Percentiles rank a stretch among this genome's conserved stretches.
phyloP scores from a whole-genome alignment of 2,329 filamentous ascomycete genomes.

The Didymella glomerata region DNA sequence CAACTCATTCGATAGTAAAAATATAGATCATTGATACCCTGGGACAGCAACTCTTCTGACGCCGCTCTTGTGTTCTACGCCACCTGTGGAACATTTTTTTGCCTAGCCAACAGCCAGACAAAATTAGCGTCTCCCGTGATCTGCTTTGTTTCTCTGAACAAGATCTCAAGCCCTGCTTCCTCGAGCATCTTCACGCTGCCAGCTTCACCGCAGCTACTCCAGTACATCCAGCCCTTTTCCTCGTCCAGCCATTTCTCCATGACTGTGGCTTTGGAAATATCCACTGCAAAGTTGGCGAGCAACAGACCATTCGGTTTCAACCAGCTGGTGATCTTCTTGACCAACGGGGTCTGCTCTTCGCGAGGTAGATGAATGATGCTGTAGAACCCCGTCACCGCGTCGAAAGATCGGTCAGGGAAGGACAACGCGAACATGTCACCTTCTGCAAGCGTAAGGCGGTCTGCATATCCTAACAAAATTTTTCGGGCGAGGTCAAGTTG shows the following conservation, averaged over 20 bases:
- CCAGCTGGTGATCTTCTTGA: conserved; percentile 59
- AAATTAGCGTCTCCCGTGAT: conserved; percentile 36
- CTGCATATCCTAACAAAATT: conserved; percentile 24
- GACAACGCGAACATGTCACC: conserved; percentile 56
- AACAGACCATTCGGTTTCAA: conserved; percentile 61
- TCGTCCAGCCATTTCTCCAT: conserved; percentile 47
- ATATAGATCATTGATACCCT: neutral
- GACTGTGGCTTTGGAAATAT: conserved; percentile 23
- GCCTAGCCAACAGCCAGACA: conserved; percentile 39
- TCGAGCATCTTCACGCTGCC: conserved; percentile 44
- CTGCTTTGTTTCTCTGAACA: conserved; percentile 36
- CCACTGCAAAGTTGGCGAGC: conserved; percentile 51
- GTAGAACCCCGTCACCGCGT: conserved; percentile 63
- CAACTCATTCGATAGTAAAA: neutral
- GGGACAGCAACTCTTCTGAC: neutral
- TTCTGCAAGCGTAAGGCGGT: conserved; percentile 36
- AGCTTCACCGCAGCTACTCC: conserved; percentile 53
- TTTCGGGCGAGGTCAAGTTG: conserved; percentile 51
- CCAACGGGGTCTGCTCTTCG: conserved; percentile 58
- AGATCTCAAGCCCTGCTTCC: conserved; percentile 37
- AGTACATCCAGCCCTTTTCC: conserved; percentile 50
- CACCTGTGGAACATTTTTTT: neutral
- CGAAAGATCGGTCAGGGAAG: conserved; percentile 51
- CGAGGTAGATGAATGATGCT: conserved; percentile 65
- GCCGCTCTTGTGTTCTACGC: neutral